These are phyloP conservation scores for Beauveria sp. DNA, from an alignment of 2,329 filamentous ascomycete genomes.

Conservation along the genomic window DNA sequence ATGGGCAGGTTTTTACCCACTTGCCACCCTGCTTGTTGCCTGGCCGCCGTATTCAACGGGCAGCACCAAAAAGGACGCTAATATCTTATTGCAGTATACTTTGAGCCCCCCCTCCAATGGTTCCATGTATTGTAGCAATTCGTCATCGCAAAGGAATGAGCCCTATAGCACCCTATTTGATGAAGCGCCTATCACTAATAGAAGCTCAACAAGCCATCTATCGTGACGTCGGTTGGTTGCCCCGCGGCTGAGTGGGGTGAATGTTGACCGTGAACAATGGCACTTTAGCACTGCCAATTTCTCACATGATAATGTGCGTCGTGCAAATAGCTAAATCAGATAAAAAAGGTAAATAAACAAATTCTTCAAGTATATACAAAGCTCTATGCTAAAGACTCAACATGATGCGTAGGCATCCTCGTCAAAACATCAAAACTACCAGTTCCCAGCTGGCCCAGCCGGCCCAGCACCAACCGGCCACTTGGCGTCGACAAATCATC, in stretches of 20 bases:
- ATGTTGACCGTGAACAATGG: slow-evolving; percentile 1
- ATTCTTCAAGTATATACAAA: neutral
- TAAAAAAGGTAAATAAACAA: neutral
- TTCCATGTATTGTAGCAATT: too few species aligned
- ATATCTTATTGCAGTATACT: too few species aligned
- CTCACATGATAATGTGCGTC: neutral
- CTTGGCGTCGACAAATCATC: slow-evolving; percentile 83
- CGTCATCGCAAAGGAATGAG: too few species aligned
- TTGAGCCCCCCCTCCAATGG: neutral
- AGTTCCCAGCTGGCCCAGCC: slow-evolving; percentile 75
- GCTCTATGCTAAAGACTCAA: slow-evolving; percentile 21
- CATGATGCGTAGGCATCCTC: slow-evolving; percentile 45
- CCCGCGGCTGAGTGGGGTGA: slow-evolving; percentile 15
- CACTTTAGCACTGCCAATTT: neutral
- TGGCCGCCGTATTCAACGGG: too few species aligned
- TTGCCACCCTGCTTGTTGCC: neutral
- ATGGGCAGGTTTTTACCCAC: slow-evolving; percentile 16
- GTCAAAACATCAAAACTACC: slow-evolving; percentile 86
- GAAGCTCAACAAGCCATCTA: too few species aligned
- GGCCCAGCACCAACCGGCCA: slow-evolving; percentile 80
- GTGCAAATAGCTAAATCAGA: neutral
- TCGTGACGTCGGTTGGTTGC: slow-evolving; percentile 12
- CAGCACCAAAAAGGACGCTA: too few species aligned
- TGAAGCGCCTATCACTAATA: too few species aligned
- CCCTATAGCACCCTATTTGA: too few species aligned